Evolutionary conservation across 345 rosid species (phyloP).

Genomic region (Boechera retrofracta): DNA sequence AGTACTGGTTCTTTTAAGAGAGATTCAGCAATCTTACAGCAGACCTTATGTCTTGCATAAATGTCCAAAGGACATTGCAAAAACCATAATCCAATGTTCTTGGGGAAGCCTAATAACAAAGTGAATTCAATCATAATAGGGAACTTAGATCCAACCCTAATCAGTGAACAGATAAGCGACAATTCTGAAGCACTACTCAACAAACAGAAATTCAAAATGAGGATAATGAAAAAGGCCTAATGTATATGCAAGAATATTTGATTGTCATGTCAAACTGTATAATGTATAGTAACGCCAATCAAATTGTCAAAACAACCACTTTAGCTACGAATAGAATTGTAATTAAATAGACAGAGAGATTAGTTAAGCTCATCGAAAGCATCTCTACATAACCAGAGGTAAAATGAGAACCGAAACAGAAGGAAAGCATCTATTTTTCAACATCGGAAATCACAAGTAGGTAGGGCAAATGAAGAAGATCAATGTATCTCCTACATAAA

Average conservation of each 20-base stretch:
- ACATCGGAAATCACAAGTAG: background rate
- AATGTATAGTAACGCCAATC: background rate
- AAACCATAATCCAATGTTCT: background rate
- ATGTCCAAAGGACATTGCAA: background rate
- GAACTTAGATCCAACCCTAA: background rate
- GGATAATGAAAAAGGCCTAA: background rate
- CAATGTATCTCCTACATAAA: background rate
- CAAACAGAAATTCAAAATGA: background rate
- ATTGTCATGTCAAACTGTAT: background rate
- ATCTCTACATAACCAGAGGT: background rate
- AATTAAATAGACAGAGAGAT: background rate
- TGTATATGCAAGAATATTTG: background rate
- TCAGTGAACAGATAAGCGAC: background rate
- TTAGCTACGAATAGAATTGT: background rate
- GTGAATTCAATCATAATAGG: background rate
- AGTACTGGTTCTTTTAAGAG: background rate
- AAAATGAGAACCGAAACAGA: background rate
- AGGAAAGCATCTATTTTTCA: background rate
- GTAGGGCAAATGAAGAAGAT: background rate
- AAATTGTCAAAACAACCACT: conserved; percentile 1
- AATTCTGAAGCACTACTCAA: background rate
- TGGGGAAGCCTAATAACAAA: background rate
- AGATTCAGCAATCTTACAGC: background rate
- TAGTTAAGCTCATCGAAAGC: background rate
- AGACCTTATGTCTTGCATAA: background rate